phyloP scores from a whole-genome alignment of 768 basidiomycete genomes.

The Boletales sp. region DNA sequence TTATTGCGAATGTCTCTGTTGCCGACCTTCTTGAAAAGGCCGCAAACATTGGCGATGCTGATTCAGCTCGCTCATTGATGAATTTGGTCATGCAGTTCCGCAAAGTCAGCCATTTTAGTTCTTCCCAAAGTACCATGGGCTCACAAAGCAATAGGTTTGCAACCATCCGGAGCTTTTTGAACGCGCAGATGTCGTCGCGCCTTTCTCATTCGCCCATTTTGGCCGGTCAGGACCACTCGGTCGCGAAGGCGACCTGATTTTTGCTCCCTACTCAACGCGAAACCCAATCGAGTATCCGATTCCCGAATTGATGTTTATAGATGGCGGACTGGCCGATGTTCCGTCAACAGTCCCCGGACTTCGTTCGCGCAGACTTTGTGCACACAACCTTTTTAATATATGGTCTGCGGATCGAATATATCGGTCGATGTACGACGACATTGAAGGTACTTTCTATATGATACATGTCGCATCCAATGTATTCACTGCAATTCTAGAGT shows the following conservation, averaged over 20 bases:
- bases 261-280: slow-evolving; percentile 79
- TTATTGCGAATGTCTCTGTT: slow-evolving; percentile 92
- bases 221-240: slow-evolving; percentile 77
- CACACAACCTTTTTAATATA: slow-evolving; percentile 78
- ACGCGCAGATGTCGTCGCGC: slow-evolving; percentile 91
- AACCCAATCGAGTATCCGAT: slow-evolving; percentile 81
- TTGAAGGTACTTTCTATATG: slow-evolving; percentile 43
- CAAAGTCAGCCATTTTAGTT: slow-evolving; percentile 52
- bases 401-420: slow-evolving; percentile 86
- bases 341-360: slow-evolving; percentile 52
- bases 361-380: slow-evolving; percentile 49
- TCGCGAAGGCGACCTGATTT: slow-evolving; percentile 84
- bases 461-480: background rate
- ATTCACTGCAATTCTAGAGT: slow-evolving; percentile 34
- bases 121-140: slow-evolving; percentile 1
- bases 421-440: slow-evolving; percentile 55
- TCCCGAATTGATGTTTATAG: slow-evolving; percentile 73
- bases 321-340: slow-evolving; percentile 68
- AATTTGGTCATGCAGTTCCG: slow-evolving; percentile 99
- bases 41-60: slow-evolving; percentile 83
- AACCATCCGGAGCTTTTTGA: slow-evolving; percentile 99
- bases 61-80: slow-evolving; percentile 93
- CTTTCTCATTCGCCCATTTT: slow-evolving; percentile 84
- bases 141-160: slow-evolving; percentile 61
- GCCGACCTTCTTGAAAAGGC: slow-evolving; percentile 93